Evolutionary conservation across 176 grass and related monocot species (phyloP).

Genomic region (Oryza meyeriana): DNA sequence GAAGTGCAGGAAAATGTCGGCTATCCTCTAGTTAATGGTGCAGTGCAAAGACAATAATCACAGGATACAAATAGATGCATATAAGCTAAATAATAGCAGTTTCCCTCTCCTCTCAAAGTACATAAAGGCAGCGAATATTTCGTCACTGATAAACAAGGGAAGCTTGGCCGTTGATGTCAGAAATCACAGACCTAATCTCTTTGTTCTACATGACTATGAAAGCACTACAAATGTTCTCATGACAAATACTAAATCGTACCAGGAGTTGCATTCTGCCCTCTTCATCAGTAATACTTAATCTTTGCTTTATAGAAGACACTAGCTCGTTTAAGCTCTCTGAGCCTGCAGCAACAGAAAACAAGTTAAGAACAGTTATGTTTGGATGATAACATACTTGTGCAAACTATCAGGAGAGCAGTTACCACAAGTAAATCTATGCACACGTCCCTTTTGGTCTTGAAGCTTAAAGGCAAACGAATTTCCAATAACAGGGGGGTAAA

Average conservation of each 20-base stretch:
- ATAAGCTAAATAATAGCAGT: neutral
- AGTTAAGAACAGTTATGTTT: constrained; percentile 28
- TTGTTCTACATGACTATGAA: constrained; percentile 10
- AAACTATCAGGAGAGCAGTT: constrained; percentile 28
- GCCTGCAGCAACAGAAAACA: constrained; percentile 40
- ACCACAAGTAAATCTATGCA: constrained; percentile 92
- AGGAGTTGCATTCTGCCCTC: constrained; percentile 67
- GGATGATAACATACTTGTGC: constrained; percentile 12
- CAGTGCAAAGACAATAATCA: constrained; percentile 12
- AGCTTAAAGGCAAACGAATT: constrained; percentile 93
- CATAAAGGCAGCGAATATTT: constrained; percentile 18
- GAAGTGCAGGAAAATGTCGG: neutral
- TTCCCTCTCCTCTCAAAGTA: neutral
- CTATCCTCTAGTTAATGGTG: neutral
- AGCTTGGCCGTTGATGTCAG: constrained; percentile 16
- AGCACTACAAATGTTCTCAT: neutral
- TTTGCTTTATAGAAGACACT: constrained; percentile 54
- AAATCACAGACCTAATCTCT: constrained; percentile 5
- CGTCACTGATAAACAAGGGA: neutral
- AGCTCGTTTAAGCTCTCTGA: constrained; percentile 69
- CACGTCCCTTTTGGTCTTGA: constrained; percentile 66
- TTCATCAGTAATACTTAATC: constrained; percentile 57
- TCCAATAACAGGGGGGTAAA: constrained; percentile 64
- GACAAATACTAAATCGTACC: constrained; percentile 48
- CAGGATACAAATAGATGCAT: neutral